phyloP scores from a whole-genome alignment of 768 basidiomycete genomes.

The Galerina marginata region DNA sequence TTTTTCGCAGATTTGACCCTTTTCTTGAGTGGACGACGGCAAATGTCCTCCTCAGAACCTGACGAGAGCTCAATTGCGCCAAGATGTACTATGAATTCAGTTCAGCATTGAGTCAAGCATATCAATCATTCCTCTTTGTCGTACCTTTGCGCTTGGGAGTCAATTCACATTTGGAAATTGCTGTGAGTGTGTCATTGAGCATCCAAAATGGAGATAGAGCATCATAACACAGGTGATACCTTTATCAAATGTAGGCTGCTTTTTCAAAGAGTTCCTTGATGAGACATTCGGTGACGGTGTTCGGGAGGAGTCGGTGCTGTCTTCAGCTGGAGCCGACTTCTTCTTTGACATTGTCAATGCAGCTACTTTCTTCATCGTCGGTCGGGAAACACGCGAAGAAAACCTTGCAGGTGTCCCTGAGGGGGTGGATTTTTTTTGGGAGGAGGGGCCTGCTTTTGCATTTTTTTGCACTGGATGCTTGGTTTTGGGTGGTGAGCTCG shows the following conservation, averaged over 20 bases:
- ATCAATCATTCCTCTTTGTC: background rate
- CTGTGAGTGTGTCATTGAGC: background rate
- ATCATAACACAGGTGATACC: background rate
- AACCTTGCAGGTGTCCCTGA: slow-evolving; percentile 1
- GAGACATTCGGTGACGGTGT: slow-evolving; percentile 10
- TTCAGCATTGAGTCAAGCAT: background rate
- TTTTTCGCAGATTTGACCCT: slow-evolving; percentile 3
- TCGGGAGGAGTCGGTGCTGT: slow-evolving; percentile 17
- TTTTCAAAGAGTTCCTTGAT: background rate
- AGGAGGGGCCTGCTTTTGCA: slow-evolving; percentile 13
- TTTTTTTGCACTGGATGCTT: slow-evolving; percentile 1
- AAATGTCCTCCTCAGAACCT: slow-evolving; percentile 18
- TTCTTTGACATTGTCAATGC: background rate
- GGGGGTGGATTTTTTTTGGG: background rate
- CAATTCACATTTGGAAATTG: background rate
- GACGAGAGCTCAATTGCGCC: slow-evolving; percentile 18
- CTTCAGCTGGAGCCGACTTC: background rate
- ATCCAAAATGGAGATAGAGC: background rate
- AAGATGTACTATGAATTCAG: slow-evolving; percentile 1
- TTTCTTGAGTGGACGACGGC: slow-evolving; percentile 6
- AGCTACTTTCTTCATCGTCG: slow-evolving; percentile 15
- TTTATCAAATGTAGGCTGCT: background rate
- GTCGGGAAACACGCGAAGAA: slow-evolving; percentile 11
- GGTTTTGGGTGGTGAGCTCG: background rate
- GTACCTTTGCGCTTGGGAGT: background rate